Conservation (phyloP, 345 rosid species). For the Stellera chamaejasme region DNA sequence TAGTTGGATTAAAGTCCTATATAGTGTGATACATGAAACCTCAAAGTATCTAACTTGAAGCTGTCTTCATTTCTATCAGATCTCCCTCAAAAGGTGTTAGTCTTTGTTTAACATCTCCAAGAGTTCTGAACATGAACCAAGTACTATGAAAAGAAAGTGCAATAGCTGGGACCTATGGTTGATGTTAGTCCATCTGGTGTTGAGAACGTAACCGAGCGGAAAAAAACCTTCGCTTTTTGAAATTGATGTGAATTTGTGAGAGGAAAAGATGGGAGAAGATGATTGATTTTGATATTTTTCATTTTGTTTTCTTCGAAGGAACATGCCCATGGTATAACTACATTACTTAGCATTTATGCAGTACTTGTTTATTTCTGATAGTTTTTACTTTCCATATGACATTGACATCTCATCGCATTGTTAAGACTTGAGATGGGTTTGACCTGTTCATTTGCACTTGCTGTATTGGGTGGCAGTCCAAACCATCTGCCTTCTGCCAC, state of each 20-base stretch:
- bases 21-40: constrained; percentile 1
- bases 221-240: no score
- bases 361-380: no score
- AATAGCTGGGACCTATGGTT: constrained; percentile 36
- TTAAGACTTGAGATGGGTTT: no score
- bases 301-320: constrained; percentile 3
- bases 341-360: not conserved
- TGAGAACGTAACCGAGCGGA: constrained; percentile 30
- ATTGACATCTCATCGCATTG: no score
- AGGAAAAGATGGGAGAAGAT: no score
- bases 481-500: no score
- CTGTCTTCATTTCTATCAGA: constrained; percentile 30
- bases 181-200: constrained; percentile 36
- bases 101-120: constrained; percentile 60
- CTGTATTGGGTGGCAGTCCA: not conserved
- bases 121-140: constrained; percentile 59
- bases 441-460: constrained; percentile 3
- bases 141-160: constrained; percentile 34
- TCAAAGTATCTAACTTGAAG: constrained; percentile 34
- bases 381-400: no score
- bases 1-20: constrained; percentile 4
- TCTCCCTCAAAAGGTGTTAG: constrained; percentile 76
- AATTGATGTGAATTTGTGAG: no score
- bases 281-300: no score
- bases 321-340: constrained; percentile 28